Base-by-base conservation (phyloP, 306 rosid genomes). In the Canavalia ensiformis region DNA sequence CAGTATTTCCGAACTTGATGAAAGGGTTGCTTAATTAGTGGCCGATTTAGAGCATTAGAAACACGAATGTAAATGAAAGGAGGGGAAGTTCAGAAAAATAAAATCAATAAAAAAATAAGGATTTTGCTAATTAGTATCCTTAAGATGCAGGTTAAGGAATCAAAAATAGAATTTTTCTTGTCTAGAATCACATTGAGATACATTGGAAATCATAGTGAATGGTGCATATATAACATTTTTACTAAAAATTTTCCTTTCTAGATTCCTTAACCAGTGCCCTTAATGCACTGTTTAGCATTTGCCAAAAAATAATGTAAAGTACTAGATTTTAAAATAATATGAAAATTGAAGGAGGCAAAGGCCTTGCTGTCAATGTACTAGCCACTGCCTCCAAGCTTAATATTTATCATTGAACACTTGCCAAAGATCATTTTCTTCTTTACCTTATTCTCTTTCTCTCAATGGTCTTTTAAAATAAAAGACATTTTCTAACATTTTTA, bases 1-100 rank as follows among this genome's bases (percentile, higher is more conserved):
- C 46, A 12, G 55, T 50, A 52, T 58, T 80, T 69, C 33, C 60
- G 68, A 49, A 31, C 25, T 69, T 33, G 49, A 60, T 42, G 65
- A 39, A 39, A 54, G 7, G 33, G 18, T 34, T 31, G 50, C 58
- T 69, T 37, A 64, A 64, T 68, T 41, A 68, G 41, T 45, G 41
- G 74, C 41, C 0, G 2, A 2, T 56, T 41, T 68, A 46, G 56
- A 46, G 5, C 28, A 8, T 29, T 46, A 46, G 28, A 29, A 68
- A 29, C n/a, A 0, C 44, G 4, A 44, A 3, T 4, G 4, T 44
- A 28, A 42, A 28, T 67, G 25, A n/a, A 45, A 44, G 34, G 50
- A 18, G 13, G 39, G 8, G 8, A 4, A 67, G n/a, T 67, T 18
- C 72, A 25, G 55, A 67, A 44, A 67, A 67, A 8, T 8, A 66